These are phyloP conservation scores for Raphanus sativus DNA, from an alignment of 345 rosid genomes.

Conservation along the genomic window DNA sequence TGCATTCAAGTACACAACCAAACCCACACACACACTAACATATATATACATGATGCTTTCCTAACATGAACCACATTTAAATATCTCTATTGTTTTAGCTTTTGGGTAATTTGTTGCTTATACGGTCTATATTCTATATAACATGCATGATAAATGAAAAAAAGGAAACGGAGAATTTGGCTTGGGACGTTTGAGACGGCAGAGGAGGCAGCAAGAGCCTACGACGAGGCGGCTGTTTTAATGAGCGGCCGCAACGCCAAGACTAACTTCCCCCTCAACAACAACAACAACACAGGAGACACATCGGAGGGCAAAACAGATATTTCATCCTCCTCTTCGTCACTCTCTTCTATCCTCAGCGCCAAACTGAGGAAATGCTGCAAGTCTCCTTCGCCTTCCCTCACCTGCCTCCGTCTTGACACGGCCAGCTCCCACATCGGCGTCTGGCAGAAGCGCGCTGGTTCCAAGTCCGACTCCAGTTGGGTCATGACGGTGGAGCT, in stretches of 20 bases:
- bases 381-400: constrained; percentile 61
- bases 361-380: constrained; percentile 70
- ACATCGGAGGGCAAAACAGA: constrained; percentile 32
- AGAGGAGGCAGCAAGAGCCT: constrained; percentile 74
- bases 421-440: constrained; percentile 70
- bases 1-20: constrained; percentile 21
- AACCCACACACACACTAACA: constrained; percentile 1
- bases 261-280: constrained; percentile 58
- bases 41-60: not conserved
- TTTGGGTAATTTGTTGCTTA: not conserved
- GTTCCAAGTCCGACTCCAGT: constrained; percentile 53
- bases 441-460: constrained; percentile 82
- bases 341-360: constrained; percentile 53
- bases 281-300: constrained; percentile 23
- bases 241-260: constrained; percentile 78
- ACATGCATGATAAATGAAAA: constrained; percentile 12
- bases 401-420: constrained; percentile 80
- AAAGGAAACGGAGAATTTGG: constrained; percentile 79
- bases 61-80: not conserved
- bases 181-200: constrained; percentile 81
- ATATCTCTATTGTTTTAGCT: not conserved
- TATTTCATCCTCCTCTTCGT: constrained; percentile 21
- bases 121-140: not conserved
- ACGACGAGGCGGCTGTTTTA: constrained; percentile 69
- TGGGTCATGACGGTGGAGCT: constrained; percentile 84